phyloP scores from a whole-genome alignment of 495 filamentous ascomycete genomes.

The Penicillium paradoxum region DNA sequence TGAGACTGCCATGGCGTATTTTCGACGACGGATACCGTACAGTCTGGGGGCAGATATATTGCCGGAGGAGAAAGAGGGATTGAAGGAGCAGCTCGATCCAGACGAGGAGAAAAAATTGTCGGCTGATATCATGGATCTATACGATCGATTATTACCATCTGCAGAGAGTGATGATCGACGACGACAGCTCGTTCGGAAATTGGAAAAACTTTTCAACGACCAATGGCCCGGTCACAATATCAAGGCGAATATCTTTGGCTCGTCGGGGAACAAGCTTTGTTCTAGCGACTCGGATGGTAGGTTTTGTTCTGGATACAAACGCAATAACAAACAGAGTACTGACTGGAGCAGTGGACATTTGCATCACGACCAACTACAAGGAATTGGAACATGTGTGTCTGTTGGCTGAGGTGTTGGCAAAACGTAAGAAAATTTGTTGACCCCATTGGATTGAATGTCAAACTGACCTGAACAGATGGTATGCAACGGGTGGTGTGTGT shows the following conservation, averaged over 20 bases:
- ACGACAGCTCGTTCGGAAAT: conserved; percentile 70
- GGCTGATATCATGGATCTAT: conserved; percentile 76
- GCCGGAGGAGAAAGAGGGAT: conserved; percentile 57
- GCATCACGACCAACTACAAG: conserved; percentile 85
- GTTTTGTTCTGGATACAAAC: conserved; percentile 19
- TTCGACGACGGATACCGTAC: conserved; percentile 85
- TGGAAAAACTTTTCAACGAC: conserved; percentile 79
- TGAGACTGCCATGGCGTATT: conserved; percentile 70
- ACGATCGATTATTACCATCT: conserved; percentile 78
- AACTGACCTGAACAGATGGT: conserved; percentile 57
- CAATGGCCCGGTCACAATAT: conserved; percentile 91
- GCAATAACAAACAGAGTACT: conserved; percentile 6
- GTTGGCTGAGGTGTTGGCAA: conserved; percentile 76
- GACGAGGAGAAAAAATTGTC: conserved; percentile 75
- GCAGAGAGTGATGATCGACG: conserved; percentile 71
- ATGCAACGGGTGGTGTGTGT: conserved; percentile 96
- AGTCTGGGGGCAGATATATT: conserved; percentile 71
- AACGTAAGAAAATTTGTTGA: conserved; percentile 55
- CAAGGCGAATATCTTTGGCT: conserved; percentile 89
- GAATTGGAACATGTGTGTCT: conserved; percentile 81
- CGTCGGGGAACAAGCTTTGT: conserved; percentile 90
- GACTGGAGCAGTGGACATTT: conserved; percentile 76
- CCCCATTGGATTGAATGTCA: not conserved
- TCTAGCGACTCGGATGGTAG: conserved; percentile 95
- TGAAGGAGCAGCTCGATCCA: conserved; percentile 62